A percentile compares a stretch with the other conserved stretches of the same genome.
phyloP scores from a whole-genome alignment of 179 eudicot species.

The Camellia oleifera region DNA sequence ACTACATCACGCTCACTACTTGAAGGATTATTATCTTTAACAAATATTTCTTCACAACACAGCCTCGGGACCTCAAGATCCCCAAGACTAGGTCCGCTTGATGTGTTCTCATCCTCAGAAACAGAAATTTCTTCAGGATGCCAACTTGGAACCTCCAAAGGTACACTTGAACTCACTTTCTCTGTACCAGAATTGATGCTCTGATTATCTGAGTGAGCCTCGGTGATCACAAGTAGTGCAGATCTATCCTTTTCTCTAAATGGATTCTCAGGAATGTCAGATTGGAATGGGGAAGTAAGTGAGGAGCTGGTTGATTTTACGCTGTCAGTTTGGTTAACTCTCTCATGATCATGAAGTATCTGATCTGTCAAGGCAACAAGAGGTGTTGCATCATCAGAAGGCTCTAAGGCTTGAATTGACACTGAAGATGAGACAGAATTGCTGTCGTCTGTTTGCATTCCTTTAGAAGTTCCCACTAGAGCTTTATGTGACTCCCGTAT shows the following conservation, averaged over 20 bases:
- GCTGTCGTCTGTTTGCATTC: conserved; percentile 53
- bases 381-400: conserved; percentile 63
- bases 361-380: conserved; percentile 32
- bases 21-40: conserved; percentile 32
- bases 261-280: conserved; percentile 33
- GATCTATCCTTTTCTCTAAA: conserved; percentile 26
- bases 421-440: conserved; percentile 70
- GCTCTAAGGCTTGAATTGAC: conserved; percentile 75
- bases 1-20: conserved; percentile 33
- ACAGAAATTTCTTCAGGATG: conserved; percentile 23
- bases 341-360: conserved; percentile 31
- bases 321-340: conserved; percentile 30
- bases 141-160: conserved; percentile 15
- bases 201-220: conserved; percentile 27
- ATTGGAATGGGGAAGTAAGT: conserved; percentile 27
- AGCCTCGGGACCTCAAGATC: conserved; percentile 17
- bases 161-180: conserved; percentile 22
- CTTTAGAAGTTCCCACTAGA: conserved; percentile 31
- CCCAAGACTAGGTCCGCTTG: conserved; percentile 19
- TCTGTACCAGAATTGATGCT: conserved; percentile 26
- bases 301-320: conserved; percentile 30
- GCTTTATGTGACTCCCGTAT: conserved; percentile 29
- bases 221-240: conserved; percentile 22
- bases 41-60: conserved; percentile 27
- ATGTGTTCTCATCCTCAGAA: conserved; percentile 25